phyloP scores from a whole-genome alignment of 129 eudicot genomes.

The Tanacetum coccineum region DNA sequence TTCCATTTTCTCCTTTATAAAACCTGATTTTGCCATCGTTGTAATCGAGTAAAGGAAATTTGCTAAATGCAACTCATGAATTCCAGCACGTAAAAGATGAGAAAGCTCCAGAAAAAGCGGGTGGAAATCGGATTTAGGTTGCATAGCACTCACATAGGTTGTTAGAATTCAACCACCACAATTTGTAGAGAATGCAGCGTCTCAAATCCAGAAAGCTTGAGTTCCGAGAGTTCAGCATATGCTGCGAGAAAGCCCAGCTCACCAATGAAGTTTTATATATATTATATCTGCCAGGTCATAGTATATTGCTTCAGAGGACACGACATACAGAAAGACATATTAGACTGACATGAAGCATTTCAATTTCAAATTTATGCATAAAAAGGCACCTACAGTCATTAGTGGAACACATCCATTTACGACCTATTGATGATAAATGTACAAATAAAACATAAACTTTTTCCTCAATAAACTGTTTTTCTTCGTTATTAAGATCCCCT shows the following conservation, averaged over 20 bases:
- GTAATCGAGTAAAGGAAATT: slow-evolving; percentile 87
- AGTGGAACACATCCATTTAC: neutral
- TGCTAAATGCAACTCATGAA: slow-evolving; percentile 67
- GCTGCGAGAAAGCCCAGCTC: slow-evolving; percentile 78
- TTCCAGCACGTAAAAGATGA: slow-evolving; percentile 44
- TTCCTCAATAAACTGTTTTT: slow-evolving; percentile 38
- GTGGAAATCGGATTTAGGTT: slow-evolving; percentile 62
- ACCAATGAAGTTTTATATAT: slow-evolving; percentile 49
- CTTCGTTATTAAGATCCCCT: slow-evolving; percentile 47
- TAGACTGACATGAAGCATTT: too few relatives aligned
- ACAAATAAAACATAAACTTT: slow-evolving; percentile 46
- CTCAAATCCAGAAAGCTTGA: slow-evolving; percentile 48
- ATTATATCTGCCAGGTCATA: too few relatives aligned
- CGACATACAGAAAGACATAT: too few relatives aligned
- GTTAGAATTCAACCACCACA: slow-evolving; percentile 59
- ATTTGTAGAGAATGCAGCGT: slow-evolving; percentile 33
- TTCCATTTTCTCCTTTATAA: slow-evolving; percentile 70
- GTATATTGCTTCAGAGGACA: slow-evolving; percentile 66
- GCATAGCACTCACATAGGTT: slow-evolving; percentile 57
- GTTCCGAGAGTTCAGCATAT: slow-evolving; percentile 53
- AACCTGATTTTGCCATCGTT: slow-evolving; percentile 80
- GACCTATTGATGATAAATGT: too few relatives aligned
- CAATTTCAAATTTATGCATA: too few relatives aligned
- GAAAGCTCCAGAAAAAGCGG: slow-evolving; percentile 73
- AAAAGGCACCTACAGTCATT: too few relatives aligned